Evolutionary conservation across 2,329 filamentous ascomycete species (phyloP).

Genomic region (Huntiella omanensis): DNA sequence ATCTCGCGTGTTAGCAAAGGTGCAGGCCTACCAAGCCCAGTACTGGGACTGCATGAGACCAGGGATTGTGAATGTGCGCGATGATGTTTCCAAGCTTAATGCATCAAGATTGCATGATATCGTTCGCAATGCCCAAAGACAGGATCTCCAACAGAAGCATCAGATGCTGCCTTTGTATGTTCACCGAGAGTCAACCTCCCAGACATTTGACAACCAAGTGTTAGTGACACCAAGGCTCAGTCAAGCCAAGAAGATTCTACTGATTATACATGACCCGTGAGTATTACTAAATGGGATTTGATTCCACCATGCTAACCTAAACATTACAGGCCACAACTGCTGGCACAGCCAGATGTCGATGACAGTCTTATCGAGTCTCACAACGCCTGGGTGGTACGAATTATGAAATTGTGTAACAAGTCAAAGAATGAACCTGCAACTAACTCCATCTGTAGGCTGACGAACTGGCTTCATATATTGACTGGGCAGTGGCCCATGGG

Average conservation of each 20-base stretch:
- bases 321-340: conserved; percentile 43
- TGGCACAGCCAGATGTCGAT: conserved; percentile 47
- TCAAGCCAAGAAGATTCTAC: conserved; percentile 46
- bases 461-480: conserved; percentile 59
- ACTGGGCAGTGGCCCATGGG: conserved; percentile 58
- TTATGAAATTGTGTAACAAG: conserved; percentile 18
- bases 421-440: background rate
- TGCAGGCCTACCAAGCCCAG: conserved; percentile 40
- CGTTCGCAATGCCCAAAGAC: conserved; percentile 58
- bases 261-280: conserved; percentile 84
- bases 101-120: conserved; percentile 58
- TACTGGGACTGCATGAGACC: conserved; percentile 85
- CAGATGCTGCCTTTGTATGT: conserved; percentile 69
- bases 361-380: conserved; percentile 61
- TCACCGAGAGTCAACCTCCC: conserved; percentile 51
- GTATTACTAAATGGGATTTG: conserved; percentile 18
- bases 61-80: conserved; percentile 35
- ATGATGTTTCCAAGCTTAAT: conserved; percentile 31
- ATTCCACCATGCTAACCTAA: background rate
- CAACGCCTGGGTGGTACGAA: conserved; percentile 64
- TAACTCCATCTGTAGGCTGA: conserved; percentile 43
- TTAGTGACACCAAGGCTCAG: conserved; percentile 58
- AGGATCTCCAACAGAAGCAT: conserved; percentile 49
- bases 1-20: conserved; percentile 34
- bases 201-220: conserved; percentile 71